Evolutionary conservation across 371 early-diverging fungal genomes (phyloP).

Genomic region (Rhizopus sp.): DNA sequence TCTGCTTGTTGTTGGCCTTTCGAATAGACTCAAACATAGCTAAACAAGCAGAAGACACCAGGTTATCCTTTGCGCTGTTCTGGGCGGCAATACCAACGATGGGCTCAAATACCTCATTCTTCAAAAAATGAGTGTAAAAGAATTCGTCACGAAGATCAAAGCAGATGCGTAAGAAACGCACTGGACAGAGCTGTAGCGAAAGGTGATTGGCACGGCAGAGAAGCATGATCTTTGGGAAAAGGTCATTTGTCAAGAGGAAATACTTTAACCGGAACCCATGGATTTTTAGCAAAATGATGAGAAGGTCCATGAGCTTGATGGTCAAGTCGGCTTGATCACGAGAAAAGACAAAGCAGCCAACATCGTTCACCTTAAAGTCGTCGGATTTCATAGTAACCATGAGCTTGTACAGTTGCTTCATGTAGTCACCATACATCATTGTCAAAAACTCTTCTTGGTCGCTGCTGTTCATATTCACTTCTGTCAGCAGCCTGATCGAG

Average conservation of each 20-base stretch:
- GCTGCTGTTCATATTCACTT: too few relatives aligned
- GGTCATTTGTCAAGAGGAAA: constrained; percentile 64
- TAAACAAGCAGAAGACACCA: constrained; percentile 86
- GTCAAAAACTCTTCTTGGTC: neutral
- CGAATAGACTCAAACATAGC: constrained; percentile 83
- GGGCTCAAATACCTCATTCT: constrained; percentile 67
- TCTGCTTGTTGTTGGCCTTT: constrained; percentile 67
- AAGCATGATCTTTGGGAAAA: constrained; percentile 56
- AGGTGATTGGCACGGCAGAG: neutral
- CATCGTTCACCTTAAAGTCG: neutral
- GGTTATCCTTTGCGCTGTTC: constrained; percentile 72
- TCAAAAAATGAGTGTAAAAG: constrained; percentile 68
- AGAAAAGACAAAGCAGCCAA: neutral
- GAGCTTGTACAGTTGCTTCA: neutral
- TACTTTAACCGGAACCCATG: constrained; percentile 83
- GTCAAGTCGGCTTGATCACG: neutral
- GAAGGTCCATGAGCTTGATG: neutral
- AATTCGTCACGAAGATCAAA: constrained; percentile 79
- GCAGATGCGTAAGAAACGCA: constrained; percentile 78
- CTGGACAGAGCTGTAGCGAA: constrained; percentile 55
- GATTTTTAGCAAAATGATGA: constrained; percentile 2
- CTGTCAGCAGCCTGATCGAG: neutral
- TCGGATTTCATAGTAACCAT: neutral
- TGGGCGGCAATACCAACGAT: constrained; percentile 66
- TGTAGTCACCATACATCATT: neutral